Conservation (phyloP, 306 rosid species). For the Glycine latifolia region DNA sequence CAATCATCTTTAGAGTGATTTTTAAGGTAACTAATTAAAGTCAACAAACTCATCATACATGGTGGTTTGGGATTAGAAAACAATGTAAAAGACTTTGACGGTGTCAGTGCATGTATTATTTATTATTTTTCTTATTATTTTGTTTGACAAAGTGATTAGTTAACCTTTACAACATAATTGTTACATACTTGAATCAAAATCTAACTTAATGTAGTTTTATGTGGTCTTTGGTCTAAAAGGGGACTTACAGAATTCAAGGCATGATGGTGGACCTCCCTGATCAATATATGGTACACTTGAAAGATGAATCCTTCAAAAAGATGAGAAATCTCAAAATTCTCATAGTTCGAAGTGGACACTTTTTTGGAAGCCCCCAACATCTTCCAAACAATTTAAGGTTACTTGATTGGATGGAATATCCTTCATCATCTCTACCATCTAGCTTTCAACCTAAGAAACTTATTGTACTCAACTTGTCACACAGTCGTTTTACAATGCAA, state of each 20-base stretch:
- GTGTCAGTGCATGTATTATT: background rate
- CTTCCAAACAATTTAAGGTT: conserved; percentile 58
- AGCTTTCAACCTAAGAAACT: conserved; percentile 10
- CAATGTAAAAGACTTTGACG: background rate
- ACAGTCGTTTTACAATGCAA: background rate
- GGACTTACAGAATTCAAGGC: conserved; percentile 51
- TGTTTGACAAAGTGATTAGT: no score
- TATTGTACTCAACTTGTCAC: background rate
- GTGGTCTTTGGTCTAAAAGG: conserved; percentile 24
- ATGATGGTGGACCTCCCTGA: conserved; percentile 54
- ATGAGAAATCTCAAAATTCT: conserved; percentile 52
- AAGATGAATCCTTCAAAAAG: conserved; percentile 42
- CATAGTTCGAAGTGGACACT: conserved; percentile 45
- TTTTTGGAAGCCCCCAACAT: conserved; percentile 50
- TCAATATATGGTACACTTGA: conserved; percentile 47
- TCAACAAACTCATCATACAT: background rate
- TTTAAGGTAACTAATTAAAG: background rate
- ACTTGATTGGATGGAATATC: conserved; percentile 58
- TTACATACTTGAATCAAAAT: background rate
- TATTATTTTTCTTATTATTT: background rate
- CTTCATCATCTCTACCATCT: conserved; percentile 33
- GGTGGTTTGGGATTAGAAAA: background rate
- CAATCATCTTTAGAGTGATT: background rate
- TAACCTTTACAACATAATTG: background rate
- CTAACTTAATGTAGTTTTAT: background rate